Percentiles rank a stretch among this genome's conserved stretches.
Evolutionary conservation across 148 eudicot genomes (phyloP).

Genomic region (Pouteria glomerata): DNA sequence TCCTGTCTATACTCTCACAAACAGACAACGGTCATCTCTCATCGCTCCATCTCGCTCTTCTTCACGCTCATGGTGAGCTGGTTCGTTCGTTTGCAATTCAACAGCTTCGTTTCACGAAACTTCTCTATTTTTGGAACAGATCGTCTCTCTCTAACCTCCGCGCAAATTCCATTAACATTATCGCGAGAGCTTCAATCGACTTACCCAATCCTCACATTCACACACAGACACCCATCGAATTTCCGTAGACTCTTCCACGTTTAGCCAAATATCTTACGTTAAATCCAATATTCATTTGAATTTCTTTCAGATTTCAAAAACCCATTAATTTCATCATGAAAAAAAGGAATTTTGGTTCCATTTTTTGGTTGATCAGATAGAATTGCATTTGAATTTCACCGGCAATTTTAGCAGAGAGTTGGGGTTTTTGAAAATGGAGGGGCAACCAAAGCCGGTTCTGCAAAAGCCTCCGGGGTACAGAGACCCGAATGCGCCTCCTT

Average conservation of each 20-base stretch:
- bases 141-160: neutral
- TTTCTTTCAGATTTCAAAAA: neutral
- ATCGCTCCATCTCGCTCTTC: no score
- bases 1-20: no score
- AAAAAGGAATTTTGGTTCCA: neutral
- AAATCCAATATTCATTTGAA: neutral
- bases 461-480: slow-evolving; percentile 38
- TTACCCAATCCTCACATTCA: neutral
- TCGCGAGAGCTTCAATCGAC: neutral
- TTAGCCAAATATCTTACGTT: neutral
- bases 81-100: no score
- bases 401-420: neutral
- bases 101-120: no score
- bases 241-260: neutral
- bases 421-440: neutral
- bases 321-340: neutral
- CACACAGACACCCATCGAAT: neutral
- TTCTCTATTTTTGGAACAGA: no score
- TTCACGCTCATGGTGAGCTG: no score
- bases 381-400: neutral
- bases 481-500: slow-evolving; percentile 7
- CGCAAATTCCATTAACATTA: neutral
- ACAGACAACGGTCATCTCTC: no score
- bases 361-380: neutral
- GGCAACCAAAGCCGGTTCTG: slow-evolving; percentile 14